These are phyloP conservation scores for cucumber (Cucumis sativus) DNA, from an alignment of 306 rosid genomes.

Conservation along the genomic window Cucumber_9930_V3 NC_026660.2:25330001-25330500, in stretches of 20 bases:
- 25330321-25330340: background rate
- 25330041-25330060: conserved; percentile 99
- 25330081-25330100: conserved; percentile 97
- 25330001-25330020: conserved; percentile 64
- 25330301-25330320: background rate
- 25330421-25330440: background rate
- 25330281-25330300: background rate
- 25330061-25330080: conserved; percentile 88
- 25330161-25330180: background rate
- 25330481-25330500: background rate
- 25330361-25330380: background rate
- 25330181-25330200: background rate
- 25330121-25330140: conserved; percentile 8
- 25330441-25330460: background rate
- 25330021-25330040: conserved; percentile 77
- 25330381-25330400: background rate
- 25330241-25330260: background rate
- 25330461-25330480: background rate
- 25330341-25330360: background rate
- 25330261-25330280: background rate
- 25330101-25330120: conserved; percentile 86
- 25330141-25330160: background rate
- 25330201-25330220: background rate
- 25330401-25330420: background rate
- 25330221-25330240: background rate